Evolutionary conservation across 1,284 basidiomycete genomes (phyloP), one percentile per base, ranked within the genome.

Genomic region (Tetrapyrgos nigripes): DNA sequence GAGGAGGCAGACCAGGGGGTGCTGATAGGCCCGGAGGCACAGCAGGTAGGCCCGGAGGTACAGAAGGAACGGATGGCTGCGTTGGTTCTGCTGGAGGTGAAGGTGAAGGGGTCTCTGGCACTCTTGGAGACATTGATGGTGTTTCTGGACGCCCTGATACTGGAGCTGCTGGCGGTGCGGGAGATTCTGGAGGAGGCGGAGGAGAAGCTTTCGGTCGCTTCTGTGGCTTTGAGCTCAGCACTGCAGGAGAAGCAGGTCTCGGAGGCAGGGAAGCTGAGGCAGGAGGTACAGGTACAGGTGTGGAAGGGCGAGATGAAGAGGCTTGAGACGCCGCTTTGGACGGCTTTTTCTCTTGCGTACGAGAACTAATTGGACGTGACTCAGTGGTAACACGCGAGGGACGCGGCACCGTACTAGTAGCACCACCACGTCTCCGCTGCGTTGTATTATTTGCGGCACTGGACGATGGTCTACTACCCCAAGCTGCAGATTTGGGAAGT

Each of bases 401-500:
- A 17, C 83, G 80, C 19, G 73, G 35, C 45, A 72, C 70, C 26
- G 68, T 71, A 28, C 37, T 44, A 21, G 72, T 65, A 45, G 72
- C 69, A 28, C 76, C 73, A 29, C 84, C 79, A 61, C 81, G 78
- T 60, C 75, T 67, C 19, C 84, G 80, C 24, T 64, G 70, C 35
- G 74, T 48, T 55, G 74, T 55, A 50, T 71, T 62, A 44, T 68
- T 72, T 31, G 72, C 70, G 3, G 73, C 60, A 4, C 68, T 66
- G 47, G 63, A 40, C 6, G 64, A 59, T 52, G 72, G 75, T 71
- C 87, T 86, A 59, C 83, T 83, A 6, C 84, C 94, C 94, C 94
- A 97, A 26, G 91, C 89, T 11, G 94, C 93, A 10, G 88, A 87
- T 57, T 91, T 88, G 35, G 94, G 94, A 47, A 96, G 78, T 50